Evolutionary conservation across 495 filamentous ascomycete genomes (phyloP), one percentile per base, ranked within the genome.

Genomic region (Poronia punctata): DNA sequence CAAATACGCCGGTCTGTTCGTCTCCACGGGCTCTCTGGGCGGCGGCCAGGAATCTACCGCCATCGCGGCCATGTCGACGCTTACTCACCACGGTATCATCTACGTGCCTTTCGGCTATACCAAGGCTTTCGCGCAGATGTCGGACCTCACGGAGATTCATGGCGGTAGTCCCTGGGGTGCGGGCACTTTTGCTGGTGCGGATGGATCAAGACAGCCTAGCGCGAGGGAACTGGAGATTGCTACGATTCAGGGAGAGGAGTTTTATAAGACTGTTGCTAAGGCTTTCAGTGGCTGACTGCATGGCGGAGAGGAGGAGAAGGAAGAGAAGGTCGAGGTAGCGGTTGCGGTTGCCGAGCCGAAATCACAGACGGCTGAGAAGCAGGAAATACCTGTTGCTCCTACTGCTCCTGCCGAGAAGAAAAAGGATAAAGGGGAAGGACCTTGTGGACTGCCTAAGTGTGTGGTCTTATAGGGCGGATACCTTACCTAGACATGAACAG

Each of bases 21-120:
- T 99, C 64, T 84, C 80, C 36, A 90, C 86, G 9, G 88, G 70
- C 32, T 80, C 79, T 42, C 70, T 68, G 34, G 92, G 92, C 49
- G 92, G 92, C 64, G 92, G 92, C 26, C 93, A 98, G 68, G 92
- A 98, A 70, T 82, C 78, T 34, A 98, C 92, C 14, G 82, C 74
- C 43, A 61, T 95, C 34, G 74, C 84, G 15, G 68, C 82, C 59
- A 80, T 97, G 78, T 86, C 80, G 66, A 98, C 92, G 7, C 65
- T 98, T 27, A 63, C 83, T 36, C 92, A 97, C 64, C 92, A 98
- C 73, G 92, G 92, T 50, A 82, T 97, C 61, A 81, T 92, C 74
- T 98, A 84, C 60, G 88, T 96, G 18, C 92, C 92, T 27, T 73
- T 98, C 48, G 92, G 92, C 29, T 98, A 94, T 73, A 82, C 83